Percentiles rank a stretch among this genome's conserved stretches.
Evolutionary conservation across 306 rosid species (phyloP).

Genomic region (Malus sieversii): DNA sequence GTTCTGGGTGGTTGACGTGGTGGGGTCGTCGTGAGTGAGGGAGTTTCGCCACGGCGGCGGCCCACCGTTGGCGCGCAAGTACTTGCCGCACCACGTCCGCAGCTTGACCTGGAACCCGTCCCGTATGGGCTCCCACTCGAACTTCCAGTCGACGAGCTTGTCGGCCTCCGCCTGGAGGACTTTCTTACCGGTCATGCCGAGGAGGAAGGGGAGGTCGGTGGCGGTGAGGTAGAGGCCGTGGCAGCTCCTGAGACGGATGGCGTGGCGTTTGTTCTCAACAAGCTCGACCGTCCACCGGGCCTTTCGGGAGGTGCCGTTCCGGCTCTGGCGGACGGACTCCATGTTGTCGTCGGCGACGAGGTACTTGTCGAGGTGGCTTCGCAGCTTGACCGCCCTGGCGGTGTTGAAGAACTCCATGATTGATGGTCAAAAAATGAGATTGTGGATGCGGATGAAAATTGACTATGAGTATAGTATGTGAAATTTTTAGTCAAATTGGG

Average conservation of each 20-base stretch:
- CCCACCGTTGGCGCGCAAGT: conserved; percentile 67
- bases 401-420: conserved; percentile 61
- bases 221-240: conserved; percentile 59
- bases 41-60: conserved; percentile 79
- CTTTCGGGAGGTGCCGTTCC: conserved; percentile 25
- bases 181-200: conserved; percentile 59
- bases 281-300: conserved; percentile 63
- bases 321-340: conserved; percentile 52
- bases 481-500: background rate
- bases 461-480: background rate
- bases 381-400: conserved; percentile 45
- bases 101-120: conserved; percentile 74
- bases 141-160: conserved; percentile 14
- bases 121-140: conserved; percentile 64
- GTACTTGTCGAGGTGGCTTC: conserved; percentile 67
- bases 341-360: conserved; percentile 47
- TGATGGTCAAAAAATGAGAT: background rate
- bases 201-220: conserved; percentile 33
- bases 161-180: conserved; percentile 30
- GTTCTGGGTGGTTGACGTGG: conserved; percentile 33
- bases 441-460: background rate
- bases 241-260: conserved; percentile 49
- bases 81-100: conserved; percentile 62
- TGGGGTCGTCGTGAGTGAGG: conserved; percentile 56
- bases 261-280: conserved; percentile 30